phyloP scores from a whole-genome alignment of 176 grass and related monocot genomes.

The Musa schizocarpa region DNA sequence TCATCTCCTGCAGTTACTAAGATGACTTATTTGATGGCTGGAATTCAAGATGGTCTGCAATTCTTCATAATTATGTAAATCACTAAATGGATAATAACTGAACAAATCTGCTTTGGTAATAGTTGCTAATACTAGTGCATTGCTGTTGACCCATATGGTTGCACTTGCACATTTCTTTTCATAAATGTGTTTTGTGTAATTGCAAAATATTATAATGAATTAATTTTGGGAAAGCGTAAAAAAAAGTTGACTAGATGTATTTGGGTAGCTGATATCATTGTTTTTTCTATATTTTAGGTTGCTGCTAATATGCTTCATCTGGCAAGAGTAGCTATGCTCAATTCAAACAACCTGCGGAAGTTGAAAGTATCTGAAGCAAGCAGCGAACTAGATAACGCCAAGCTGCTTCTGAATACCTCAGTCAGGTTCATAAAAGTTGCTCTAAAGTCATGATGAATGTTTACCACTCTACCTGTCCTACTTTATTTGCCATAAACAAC shows the following conservation, averaged over 20 bases:
- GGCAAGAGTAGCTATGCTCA: constrained; percentile 59
- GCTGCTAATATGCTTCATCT: constrained; percentile 31
- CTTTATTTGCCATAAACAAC: too few species aligned
- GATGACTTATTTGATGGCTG: too few species aligned
- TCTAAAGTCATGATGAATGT: background rate
- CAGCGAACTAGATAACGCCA: constrained; percentile 39
- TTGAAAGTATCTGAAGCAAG: constrained; percentile 28
- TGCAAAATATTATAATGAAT: too few species aligned
- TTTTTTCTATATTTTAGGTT: constrained; percentile 7
- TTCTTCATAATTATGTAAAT: too few species aligned
- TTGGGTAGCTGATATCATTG: background rate
- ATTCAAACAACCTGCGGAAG: constrained; percentile 32
- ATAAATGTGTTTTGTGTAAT: too few species aligned
- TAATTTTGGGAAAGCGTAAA: too few species aligned
- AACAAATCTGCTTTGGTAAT: too few species aligned
- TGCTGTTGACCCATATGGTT: too few species aligned
- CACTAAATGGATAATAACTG: too few species aligned
- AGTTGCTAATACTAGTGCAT: too few species aligned
- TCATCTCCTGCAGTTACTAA: background rate
- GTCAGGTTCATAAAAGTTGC: constrained; percentile 40
- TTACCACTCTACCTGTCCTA: background rate
- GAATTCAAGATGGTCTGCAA: too few species aligned
- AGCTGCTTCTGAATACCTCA: constrained; percentile 47
- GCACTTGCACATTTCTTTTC: too few species aligned
- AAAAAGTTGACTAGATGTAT: background rate